Conservation (phyloP, 306 rosid species). For the Cyclanthera cordifolia region DNA sequence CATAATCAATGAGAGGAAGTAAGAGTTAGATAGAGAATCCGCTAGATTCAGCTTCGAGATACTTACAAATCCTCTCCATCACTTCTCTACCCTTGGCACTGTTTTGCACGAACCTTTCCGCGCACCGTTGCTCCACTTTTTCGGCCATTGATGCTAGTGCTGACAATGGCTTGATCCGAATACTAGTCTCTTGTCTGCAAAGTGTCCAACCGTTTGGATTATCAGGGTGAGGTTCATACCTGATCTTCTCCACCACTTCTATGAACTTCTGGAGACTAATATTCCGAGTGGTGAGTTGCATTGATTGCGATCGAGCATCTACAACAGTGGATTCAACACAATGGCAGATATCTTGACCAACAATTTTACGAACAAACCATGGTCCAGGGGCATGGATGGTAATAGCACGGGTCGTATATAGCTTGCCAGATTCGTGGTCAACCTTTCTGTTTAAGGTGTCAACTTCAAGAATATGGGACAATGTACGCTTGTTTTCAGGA, state of each 20-base stretch:
- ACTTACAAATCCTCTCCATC: slow-evolving; percentile 88
- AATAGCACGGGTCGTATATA: slow-evolving; percentile 57
- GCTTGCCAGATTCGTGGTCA: slow-evolving; percentile 53
- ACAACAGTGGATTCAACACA: slow-evolving; percentile 25
- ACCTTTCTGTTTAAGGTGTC: slow-evolving; percentile 57
- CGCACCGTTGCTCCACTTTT: slow-evolving; percentile 78
- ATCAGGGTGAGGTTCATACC: slow-evolving; percentile 20
- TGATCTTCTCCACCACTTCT: slow-evolving; percentile 19
- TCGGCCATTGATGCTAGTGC: slow-evolving; percentile 81
- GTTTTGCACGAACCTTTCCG: slow-evolving; percentile 70
- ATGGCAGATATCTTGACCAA: slow-evolving; percentile 81
- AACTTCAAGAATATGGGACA: slow-evolving; percentile 73
- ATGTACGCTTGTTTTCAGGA: slow-evolving; percentile 54
- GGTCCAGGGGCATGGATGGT: slow-evolving; percentile 75
- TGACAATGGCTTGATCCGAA: slow-evolving; percentile 66
- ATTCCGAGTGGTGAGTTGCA: slow-evolving; percentile 19
- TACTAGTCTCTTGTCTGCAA: slow-evolving; percentile 69
- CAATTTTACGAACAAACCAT: slow-evolving; percentile 55
- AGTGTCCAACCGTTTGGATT: slow-evolving; percentile 44
- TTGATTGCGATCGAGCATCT: slow-evolving; percentile 13
- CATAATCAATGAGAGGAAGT: too few species aligned
- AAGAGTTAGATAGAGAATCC: slow-evolving; percentile 34
- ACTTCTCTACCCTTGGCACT: slow-evolving; percentile 83
- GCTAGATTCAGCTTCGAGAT: slow-evolving; percentile 70
- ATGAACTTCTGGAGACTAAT: slow-evolving; percentile 16